Evolutionary conservation across 2,329 filamentous ascomycete species (phyloP).

Genomic region (Graphiopsis chlorocephala): DNA sequence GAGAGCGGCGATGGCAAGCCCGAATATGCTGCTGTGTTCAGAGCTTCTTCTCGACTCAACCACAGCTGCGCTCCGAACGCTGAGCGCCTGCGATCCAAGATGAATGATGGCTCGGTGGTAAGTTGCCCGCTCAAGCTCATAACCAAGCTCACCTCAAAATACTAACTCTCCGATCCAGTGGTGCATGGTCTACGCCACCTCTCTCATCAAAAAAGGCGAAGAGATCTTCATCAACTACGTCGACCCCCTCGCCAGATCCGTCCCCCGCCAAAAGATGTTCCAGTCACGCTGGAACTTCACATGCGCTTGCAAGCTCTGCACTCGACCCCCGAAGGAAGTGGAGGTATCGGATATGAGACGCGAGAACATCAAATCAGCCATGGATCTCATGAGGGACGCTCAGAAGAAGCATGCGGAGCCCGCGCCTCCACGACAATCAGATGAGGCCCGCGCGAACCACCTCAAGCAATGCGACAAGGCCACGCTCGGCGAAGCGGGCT

Average conservation of each 20-base stretch:
- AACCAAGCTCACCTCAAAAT: neutral
- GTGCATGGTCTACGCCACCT: neutral
- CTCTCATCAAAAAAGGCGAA: neutral
- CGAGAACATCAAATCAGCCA: neutral
- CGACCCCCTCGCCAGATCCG: neutral
- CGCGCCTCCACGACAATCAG: rapidly evolving
- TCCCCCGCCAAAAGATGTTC: neutral
- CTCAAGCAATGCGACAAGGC: neutral
- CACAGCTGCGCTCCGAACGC: conserved; percentile 7
- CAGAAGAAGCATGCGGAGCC: neutral
- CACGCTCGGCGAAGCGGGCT: neutral
- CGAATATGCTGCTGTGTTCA: neutral
- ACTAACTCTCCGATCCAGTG: neutral
- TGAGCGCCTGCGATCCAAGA: neutral
- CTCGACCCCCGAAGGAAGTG: neutral
- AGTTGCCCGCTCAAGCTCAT: neutral
- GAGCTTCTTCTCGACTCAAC: conserved; percentile 1
- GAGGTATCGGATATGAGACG: neutral
- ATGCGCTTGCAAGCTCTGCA: neutral
- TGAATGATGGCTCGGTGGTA: neutral
- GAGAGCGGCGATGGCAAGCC: neutral
- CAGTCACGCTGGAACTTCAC: conserved; percentile 8
- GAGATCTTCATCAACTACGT: conserved; percentile 8
- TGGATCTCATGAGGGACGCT: neutral
- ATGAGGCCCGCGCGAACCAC: neutral